These are phyloP conservation scores for Dendrobium catenatum DNA, from an alignment of 106 monocot species.

Conservation along the genomic window DNA sequence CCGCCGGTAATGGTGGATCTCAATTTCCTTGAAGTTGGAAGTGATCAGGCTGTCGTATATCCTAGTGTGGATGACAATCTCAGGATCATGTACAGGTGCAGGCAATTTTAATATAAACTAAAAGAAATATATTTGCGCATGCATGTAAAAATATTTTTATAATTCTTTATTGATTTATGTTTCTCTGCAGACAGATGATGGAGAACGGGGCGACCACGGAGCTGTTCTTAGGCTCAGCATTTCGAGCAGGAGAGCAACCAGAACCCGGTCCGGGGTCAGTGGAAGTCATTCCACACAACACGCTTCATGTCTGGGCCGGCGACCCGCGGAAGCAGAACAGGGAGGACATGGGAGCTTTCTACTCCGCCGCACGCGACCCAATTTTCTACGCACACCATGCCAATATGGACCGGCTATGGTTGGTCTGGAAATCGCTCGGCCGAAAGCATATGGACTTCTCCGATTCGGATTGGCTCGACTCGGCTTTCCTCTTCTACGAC, in stretches of 20 bases:
- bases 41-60: too few species aligned
- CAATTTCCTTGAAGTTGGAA: too few species aligned
- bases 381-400: constrained; percentile 14
- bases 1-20: too few species aligned
- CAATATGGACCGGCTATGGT: constrained; percentile 11
- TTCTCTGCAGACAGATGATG: constrained; percentile 4
- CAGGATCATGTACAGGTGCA: constrained; percentile 4
- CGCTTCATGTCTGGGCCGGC: constrained; percentile 14
- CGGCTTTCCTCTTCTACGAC: constrained; percentile 8
- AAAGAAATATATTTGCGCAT: too few species aligned
- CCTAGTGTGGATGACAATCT: neutral
- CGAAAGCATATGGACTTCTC: neutral
- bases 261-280: constrained; percentile 8
- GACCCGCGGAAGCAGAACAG: neutral
- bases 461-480: neutral
- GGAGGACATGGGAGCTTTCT: constrained; percentile 7
- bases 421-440: neutral
- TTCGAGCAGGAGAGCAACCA: neutral
- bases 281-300: constrained; percentile 5
- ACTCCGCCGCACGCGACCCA: neutral
- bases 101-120: neutral
- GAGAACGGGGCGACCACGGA: constrained; percentile 6
- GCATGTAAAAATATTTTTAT: too few species aligned
- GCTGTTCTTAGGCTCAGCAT: constrained; percentile 18
- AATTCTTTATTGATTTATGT: too few species aligned